phyloP scores from a whole-genome alignment of 768 basidiomycete genomes.

The Mycena galericulata region DNA sequence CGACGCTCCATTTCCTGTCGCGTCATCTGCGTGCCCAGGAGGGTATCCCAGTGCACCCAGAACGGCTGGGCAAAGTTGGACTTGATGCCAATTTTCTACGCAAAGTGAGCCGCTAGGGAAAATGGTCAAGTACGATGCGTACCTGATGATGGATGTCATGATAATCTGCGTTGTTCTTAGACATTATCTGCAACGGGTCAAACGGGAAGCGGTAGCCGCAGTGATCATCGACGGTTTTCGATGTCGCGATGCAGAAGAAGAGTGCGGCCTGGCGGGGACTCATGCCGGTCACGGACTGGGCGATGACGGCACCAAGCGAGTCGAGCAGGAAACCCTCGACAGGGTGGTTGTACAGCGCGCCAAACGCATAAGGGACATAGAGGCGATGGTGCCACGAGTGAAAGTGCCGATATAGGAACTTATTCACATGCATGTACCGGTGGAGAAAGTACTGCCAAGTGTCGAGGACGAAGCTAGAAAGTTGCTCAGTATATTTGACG shows the following conservation, averaged over 20 bases:
- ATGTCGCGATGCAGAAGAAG: constrained; percentile 84
- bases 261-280: constrained; percentile 85
- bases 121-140: constrained; percentile 35
- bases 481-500: background rate
- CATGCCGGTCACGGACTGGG: constrained; percentile 77
- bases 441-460: constrained; percentile 99
- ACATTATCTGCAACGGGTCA: constrained; percentile 91
- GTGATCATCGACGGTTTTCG: constrained; percentile 97
- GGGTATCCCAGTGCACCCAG: constrained; percentile 92
- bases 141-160: constrained; percentile 99
- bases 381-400: constrained; percentile 97
- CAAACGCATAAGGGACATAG: constrained; percentile 97
- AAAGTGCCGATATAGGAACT: constrained; percentile 89
- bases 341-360: constrained; percentile 97
- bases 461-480: constrained; percentile 87
- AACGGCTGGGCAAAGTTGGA: constrained; percentile 96
- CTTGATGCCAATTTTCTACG: constrained; percentile 85
- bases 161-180: constrained; percentile 93
- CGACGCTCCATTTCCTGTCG: constrained; percentile 72
- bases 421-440: constrained; percentile 90
- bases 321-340: constrained; percentile 95
- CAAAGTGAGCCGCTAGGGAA: background rate
- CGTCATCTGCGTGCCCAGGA: constrained; percentile 89
- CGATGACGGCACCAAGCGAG: constrained; percentile 80
- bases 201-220: constrained; percentile 92